Evolutionary conservation across 805 yeast genomes (phyloP).

Genomic region (Nakazawaea ishiwadae): DNA sequence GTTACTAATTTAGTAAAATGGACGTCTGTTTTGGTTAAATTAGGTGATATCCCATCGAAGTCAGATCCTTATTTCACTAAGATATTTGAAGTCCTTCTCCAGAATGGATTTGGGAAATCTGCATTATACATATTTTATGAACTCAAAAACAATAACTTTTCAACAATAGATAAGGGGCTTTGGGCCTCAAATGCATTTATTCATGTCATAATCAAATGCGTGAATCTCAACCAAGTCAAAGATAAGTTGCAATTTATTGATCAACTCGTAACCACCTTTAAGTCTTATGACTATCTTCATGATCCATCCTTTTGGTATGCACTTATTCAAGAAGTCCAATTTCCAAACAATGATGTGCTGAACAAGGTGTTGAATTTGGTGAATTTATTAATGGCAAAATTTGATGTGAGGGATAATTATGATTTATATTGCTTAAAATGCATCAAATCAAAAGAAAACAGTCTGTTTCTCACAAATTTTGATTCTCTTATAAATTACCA

Average conservation of each 20-base stretch:
- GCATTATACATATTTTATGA: slow-evolving; percentile 26
- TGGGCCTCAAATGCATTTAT: slow-evolving; percentile 7
- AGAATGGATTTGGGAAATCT: slow-evolving; percentile 49
- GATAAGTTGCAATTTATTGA: background rate
- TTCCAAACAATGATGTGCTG: background rate
- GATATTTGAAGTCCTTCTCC: slow-evolving; percentile 17
- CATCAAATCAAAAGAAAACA: slow-evolving; percentile 4
- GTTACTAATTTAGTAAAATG: slow-evolving; percentile 9
- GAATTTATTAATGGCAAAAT: background rate
- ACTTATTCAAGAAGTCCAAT: background rate
- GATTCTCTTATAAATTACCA: slow-evolving; percentile 9
- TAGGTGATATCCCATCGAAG: slow-evolving; percentile 6
- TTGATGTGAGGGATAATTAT: background rate
- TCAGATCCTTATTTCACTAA: background rate
- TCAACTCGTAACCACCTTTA: background rate
- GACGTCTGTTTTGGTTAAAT: slow-evolving; percentile 2
- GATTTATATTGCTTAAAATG: slow-evolving; percentile 4
- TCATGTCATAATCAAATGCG: background rate
- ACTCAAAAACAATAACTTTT: background rate
- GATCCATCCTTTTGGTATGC: slow-evolving; percentile 4
- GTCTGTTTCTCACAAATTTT: slow-evolving; percentile 4
- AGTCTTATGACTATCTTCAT: background rate
- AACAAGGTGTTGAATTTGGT: background rate
- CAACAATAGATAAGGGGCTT: background rate
- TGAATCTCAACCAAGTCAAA: slow-evolving; percentile 6